A percentile compares a stretch with the other conserved stretches of the same genome.
These are phyloP conservation scores for Geranium rotundifolium DNA, from an alignment of 345 rosid species.

Conservation along the genomic window DNA sequence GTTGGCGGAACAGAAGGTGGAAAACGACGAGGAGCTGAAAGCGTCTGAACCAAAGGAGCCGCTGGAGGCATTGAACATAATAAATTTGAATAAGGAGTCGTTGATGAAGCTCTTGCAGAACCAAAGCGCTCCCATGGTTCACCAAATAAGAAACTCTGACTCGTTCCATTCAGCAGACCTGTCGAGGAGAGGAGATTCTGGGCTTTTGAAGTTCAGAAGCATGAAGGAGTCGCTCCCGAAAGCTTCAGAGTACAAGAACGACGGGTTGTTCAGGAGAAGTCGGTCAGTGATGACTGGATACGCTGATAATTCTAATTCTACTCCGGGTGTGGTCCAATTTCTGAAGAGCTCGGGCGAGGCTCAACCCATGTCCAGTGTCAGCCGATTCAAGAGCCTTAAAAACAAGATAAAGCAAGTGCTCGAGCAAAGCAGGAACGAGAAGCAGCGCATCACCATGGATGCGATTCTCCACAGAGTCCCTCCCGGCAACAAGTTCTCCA, in stretches of 20 bases:
- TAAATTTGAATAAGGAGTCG: constrained; percentile 42
- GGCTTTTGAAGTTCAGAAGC: constrained; percentile 3
- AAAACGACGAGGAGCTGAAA: constrained; percentile 11
- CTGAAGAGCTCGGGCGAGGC: constrained; percentile 24
- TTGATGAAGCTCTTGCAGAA: constrained; percentile 36
- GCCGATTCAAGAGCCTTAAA: constrained; percentile 52
- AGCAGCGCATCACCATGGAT: constrained; percentile 64
- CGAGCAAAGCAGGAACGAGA: constrained; percentile 47
- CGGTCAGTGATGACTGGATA: constrained; percentile 14
- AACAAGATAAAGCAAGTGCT: constrained; percentile 59
- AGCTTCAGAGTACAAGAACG: constrained; percentile 21
- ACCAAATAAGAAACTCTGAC: constrained; percentile 27
- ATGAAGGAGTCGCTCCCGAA: constrained; percentile 19
- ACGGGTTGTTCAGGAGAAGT: constrained; percentile 20
- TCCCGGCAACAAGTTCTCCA: constrained; percentile 33
- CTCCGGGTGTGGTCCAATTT: constrained; percentile 21
- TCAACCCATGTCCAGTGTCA: constrained; percentile 25
- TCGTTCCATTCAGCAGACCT: constrained; percentile 34
- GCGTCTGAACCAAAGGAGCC: constrained; percentile 25
- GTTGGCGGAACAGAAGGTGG: constrained; percentile 19
- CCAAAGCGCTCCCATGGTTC: constrained; percentile 43
- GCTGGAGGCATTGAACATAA: constrained; percentile 40
- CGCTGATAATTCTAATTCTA: constrained; percentile 10
- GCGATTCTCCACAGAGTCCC: constrained; percentile 78
- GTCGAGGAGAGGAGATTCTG: constrained; percentile 10